These are phyloP conservation scores for Tetracladium setigerum DNA, from an alignment of 495 filamentous ascomycete species.

Conservation along the genomic window DNA sequence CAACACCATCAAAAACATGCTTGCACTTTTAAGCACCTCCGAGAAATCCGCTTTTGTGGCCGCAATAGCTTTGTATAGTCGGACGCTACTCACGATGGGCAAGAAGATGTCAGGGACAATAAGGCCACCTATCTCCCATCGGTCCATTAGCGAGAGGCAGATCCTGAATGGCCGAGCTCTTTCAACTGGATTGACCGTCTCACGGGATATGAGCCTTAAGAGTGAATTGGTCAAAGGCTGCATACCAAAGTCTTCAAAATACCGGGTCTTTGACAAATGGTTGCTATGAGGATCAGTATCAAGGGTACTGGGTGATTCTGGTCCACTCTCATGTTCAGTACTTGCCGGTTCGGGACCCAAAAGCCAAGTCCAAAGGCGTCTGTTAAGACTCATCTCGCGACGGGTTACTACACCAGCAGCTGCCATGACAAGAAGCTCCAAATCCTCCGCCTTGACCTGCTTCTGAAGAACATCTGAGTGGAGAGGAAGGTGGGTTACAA, in stretches of 20 bases:
- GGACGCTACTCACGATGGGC: constrained; percentile 72
- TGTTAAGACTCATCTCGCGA: constrained; percentile 93
- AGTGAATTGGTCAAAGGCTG: constrained; percentile 66
- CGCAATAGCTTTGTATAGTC: constrained; percentile 55
- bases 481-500: constrained; percentile 88
- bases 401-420: constrained; percentile 78
- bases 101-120: constrained; percentile 85
- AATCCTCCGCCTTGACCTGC: constrained; percentile 59
- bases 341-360: constrained; percentile 68
- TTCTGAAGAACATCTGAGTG: constrained; percentile 75
- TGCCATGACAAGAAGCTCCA: constrained; percentile 72
- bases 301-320: constrained; percentile 18
- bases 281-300: constrained; percentile 38
- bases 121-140: constrained; percentile 89
- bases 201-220: constrained; percentile 61
- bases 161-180: constrained; percentile 84
- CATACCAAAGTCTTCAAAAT: constrained; percentile 76
- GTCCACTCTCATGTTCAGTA: constrained; percentile 29
- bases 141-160: constrained; percentile 91
- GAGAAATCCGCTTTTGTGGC: constrained; percentile 56
- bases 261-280: constrained; percentile 50
- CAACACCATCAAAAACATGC: constrained; percentile 96
- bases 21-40: constrained; percentile 90
- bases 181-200: constrained; percentile 50
- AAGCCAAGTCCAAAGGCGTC: constrained; percentile 94